Base-by-base conservation (phyloP, 1,284 basidiomycete species). In the Coniophora puteana region DNA sequence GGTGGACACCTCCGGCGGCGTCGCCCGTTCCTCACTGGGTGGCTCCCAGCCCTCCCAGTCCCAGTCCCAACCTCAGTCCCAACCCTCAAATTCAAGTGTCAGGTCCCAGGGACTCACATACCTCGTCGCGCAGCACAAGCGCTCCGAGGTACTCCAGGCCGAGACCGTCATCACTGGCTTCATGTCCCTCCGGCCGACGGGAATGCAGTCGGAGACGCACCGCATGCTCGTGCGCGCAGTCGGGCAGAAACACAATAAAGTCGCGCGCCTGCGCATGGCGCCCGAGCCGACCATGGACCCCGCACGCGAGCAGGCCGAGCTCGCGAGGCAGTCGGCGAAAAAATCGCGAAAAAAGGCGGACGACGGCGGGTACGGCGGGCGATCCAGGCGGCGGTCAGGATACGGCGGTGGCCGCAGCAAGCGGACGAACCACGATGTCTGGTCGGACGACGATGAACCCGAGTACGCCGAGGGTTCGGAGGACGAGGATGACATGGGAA, bases 151-250 rank as follows among this genome's bases (percentile, higher is more conserved):
- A 16, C 72, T 93, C 28, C 90, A 94, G 62, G 76, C 89, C 17
- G 90, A 94, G 61, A 82, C 84, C 1, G 71, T 88, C 46, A 73
- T 95, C 46, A 85, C 87, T 2, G 92, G 90, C 23, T 80, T 83
- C 52, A 83, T 95, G 74, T 76, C 83, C 14, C 72, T 95, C 49
- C 82, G 86, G 8, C 93, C 92, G 0, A 89, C 89, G 8, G 86
- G 88, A 46, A 89, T 94, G 79, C 85, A 91, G 55, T 90, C 88
- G 8, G 85, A 90, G 58, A 91, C 90, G 21, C 92, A 95, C 62
- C 79, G 85, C 41, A 84, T 88, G 74, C 75, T 94, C 33, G 93
- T 93, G 5, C 84, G 86, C 40, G 85, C 88, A 14, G 87, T 94
- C 6, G 86, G 86, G 21, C 86, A 89, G 55, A 83, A 87, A 56